Evolutionary conservation across 345 rosid genomes (phyloP), one percentile per base, ranked within the genome.

Genomic region (Pistacia atlantica): DNA sequence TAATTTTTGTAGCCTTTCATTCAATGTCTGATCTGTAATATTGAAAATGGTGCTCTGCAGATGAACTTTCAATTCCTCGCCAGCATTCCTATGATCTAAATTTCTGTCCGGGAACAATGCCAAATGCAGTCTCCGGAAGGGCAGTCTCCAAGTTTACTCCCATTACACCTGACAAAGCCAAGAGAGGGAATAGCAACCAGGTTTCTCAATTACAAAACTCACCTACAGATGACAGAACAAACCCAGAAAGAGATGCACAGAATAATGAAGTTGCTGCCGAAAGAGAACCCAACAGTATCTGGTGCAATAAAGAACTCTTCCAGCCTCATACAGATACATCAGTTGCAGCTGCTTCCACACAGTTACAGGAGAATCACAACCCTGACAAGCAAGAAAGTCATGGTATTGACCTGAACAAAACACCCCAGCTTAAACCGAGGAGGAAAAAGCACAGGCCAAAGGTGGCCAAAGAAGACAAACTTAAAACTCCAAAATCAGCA

Each of bases 361-460:
- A 38, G 14, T 13, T 25, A 0, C 57, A 42, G 67, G 88, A 80
- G 72, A 78, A 80, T 83, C 79, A 80, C n/a, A 76, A 71, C 80
- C 69, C 79, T 76, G 86, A 78, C 25, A 69, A 77, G 69, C 86
- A 75, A 69, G 81, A 48, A 12, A 61, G 22, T 70, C 71, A 71
- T 48, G 55, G 18, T 52, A 70, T 65, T 74, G 85, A 84, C 17
- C 72, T 79, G 65, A 80, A 66, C 54, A 84, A 77, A 84, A 93
- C 97, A 38, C 99, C 95, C 3, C 83, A 80, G 71, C 85, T 83
- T 69, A 92, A 91, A 67, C 89, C 88, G 2, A 96, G 87, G 83
- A 86, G 93, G 81, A 96, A 70, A 75, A 96, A 93, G 80, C 97
- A 92, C 79, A 85, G 98, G 80, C 97, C 99, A 0, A 96, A 90